A percentile compares a stretch with the other conserved stretches of the same genome.
Conservation (phyloP, 2,329 filamentous ascomycete species). For the Dactylonectria macrodidyma region DNA sequence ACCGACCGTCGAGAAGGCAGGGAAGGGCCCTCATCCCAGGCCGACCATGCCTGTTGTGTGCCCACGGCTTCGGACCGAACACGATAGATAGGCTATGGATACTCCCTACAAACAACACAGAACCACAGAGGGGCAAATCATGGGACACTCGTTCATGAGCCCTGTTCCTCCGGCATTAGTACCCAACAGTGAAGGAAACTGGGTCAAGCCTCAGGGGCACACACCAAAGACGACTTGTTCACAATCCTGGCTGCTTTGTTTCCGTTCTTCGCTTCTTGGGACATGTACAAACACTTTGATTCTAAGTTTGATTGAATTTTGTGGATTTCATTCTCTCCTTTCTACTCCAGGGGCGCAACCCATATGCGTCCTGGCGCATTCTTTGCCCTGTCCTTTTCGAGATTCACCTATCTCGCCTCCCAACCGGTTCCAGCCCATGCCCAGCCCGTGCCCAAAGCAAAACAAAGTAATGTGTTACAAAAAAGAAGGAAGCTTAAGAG, state of each 20-base stretch:
- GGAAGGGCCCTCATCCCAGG: neutral
- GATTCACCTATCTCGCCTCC: neutral
- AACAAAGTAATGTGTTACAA: neutral
- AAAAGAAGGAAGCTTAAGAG: neutral
- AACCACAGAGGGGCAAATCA: neutral
- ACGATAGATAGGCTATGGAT: no score
- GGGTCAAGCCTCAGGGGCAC: neutral
- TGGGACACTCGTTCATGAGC: neutral
- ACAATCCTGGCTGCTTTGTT: neutral
- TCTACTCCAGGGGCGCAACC: neutral
- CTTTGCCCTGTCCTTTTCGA: neutral
- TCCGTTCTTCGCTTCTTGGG: neutral
- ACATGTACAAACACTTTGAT: neutral
- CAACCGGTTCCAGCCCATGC: neutral
- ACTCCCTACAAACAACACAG: neutral
- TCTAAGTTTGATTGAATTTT: neutral
- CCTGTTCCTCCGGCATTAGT: neutral
- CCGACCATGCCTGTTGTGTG: slow-evolving; percentile 3
- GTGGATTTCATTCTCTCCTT: neutral
- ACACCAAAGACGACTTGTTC: neutral
- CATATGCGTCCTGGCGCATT: neutral
- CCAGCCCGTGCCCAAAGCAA: neutral
- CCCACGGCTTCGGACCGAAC: slow-evolving; percentile 7
- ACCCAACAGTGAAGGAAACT: neutral
- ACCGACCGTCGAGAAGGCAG: neutral